phyloP scores from a whole-genome alignment of 2,329 filamentous ascomycete species.

The Alternaria postmessia region DNA sequence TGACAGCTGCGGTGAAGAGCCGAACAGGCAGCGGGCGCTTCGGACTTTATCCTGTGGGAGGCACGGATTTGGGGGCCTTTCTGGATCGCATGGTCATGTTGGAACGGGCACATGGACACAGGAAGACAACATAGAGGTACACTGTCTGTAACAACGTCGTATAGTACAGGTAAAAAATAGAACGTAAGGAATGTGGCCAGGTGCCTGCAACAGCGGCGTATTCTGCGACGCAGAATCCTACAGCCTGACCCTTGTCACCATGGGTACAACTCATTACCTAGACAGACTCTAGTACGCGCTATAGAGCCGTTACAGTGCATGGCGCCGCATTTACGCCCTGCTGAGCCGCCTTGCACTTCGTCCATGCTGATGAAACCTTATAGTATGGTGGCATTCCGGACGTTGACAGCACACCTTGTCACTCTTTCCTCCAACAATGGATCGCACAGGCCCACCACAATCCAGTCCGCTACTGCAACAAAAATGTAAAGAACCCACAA shows the following conservation, averaged over 20 bases:
- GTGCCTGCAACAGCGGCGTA: too few relatives aligned
- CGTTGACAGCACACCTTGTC: not conserved
- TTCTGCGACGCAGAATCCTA: too few relatives aligned
- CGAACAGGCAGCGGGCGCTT: not conserved
- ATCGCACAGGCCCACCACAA: not conserved
- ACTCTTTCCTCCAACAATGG: not conserved
- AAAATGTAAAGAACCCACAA: not conserved
- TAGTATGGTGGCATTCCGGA: not conserved
- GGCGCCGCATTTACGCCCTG: conserved; percentile 3
- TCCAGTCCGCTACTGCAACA: conserved; percentile 4
- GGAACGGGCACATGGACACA: too few relatives aligned
- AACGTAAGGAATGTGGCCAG: too few relatives aligned
- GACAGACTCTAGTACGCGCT: too few relatives aligned
- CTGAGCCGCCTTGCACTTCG: not conserved
- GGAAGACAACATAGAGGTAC: too few relatives aligned
- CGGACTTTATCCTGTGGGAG: not conserved
- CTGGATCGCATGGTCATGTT: too few relatives aligned
- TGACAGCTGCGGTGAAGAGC: not conserved
- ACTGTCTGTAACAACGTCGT: too few relatives aligned
- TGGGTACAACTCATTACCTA: too few relatives aligned
- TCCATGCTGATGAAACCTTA: not conserved
- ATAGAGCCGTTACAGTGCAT: not conserved
- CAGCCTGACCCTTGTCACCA: too few relatives aligned
- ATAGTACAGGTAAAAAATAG: too few relatives aligned
- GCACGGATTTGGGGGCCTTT: not conserved